Conservation (phyloP, 176 grass and related monocot species). For the Areca catechu region DNA sequence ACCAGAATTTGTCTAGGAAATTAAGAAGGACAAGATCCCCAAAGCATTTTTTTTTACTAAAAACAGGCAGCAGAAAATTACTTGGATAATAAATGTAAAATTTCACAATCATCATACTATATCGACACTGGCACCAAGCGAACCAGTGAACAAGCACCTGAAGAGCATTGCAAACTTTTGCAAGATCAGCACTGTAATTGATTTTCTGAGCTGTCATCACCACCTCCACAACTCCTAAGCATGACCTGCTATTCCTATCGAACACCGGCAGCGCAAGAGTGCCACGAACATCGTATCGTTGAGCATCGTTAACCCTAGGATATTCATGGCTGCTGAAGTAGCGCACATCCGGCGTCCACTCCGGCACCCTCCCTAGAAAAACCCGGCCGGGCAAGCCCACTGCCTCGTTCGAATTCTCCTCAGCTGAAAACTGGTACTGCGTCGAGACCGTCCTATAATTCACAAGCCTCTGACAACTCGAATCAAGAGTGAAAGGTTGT, state of each 20-base stretch:
- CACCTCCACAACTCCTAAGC: slow-evolving; percentile 89
- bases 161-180: slow-evolving; percentile 85
- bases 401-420: slow-evolving; percentile 34
- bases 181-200: slow-evolving; percentile 72
- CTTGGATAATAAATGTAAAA: slow-evolving; percentile 1
- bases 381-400: slow-evolving; percentile 77
- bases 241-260: slow-evolving; percentile 32
- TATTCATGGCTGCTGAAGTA: slow-evolving; percentile 73
- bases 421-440: slow-evolving; percentile 75
- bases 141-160: slow-evolving; percentile 33
- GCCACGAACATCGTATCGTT: slow-evolving; percentile 58
- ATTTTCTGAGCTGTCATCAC: slow-evolving; percentile 77
- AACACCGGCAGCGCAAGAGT: slow-evolving; percentile 76
- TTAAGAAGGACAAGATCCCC: too few relatives aligned
- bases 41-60: too few relatives aligned
- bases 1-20: too few relatives aligned
- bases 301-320: slow-evolving; percentile 62
- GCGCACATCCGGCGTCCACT: slow-evolving; percentile 96
- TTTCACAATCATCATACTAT: slow-evolving; percentile 10
- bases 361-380: slow-evolving; percentile 73
- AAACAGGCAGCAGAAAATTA: too few relatives aligned
- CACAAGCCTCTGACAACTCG: slow-evolving; percentile 34
- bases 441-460: slow-evolving; percentile 56
- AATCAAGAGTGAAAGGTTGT: slow-evolving; percentile 70
- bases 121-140: slow-evolving; percentile 2